Conservation (phyloP, 2,329 filamentous ascomycete species). For the Penicillium hordei region DNA sequence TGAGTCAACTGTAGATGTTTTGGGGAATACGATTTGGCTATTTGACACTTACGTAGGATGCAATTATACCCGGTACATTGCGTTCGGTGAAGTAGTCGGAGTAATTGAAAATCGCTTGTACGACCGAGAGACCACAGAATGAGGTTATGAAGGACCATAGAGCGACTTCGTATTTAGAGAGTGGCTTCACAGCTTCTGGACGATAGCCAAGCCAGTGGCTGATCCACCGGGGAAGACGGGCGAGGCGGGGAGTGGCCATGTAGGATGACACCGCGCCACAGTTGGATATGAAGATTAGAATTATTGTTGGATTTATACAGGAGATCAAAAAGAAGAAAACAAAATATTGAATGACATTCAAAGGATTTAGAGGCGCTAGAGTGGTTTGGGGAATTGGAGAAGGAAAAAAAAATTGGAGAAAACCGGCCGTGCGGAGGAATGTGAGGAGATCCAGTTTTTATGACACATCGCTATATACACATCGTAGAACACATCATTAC, state of each 20-base stretch:
- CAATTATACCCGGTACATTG: conserved; percentile 29
- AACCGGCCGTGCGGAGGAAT: conserved; percentile 10
- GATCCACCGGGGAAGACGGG: conserved; percentile 28
- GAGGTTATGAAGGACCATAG: conserved; percentile 31
- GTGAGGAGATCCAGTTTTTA: conserved; percentile 3
- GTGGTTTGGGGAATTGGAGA: neutral
- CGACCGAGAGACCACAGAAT: conserved; percentile 28
- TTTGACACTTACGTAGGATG: conserved; percentile 26
- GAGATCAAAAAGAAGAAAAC: neutral
- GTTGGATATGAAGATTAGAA: neutral
- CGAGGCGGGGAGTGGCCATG: conserved; percentile 23
- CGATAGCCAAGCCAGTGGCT: conserved; percentile 34
- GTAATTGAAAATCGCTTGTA: conserved; percentile 30
- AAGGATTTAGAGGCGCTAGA: neutral
- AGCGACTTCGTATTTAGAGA: conserved; percentile 23
- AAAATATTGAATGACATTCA: neutral
- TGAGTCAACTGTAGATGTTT: neutral
- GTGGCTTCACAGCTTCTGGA: conserved; percentile 22
- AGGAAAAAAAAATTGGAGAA: conserved; percentile 11
- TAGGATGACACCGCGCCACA: neutral
- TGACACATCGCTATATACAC: conserved; percentile 6
- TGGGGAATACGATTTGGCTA: neutral
- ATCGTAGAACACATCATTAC: neutral
- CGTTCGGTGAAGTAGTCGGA: conserved; percentile 28
- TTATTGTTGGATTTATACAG: neutral